These are phyloP conservation scores for Aspergillus neotritici DNA, from an alignment of 2,329 filamentous ascomycete genomes.

Conservation along the genomic window DNA sequence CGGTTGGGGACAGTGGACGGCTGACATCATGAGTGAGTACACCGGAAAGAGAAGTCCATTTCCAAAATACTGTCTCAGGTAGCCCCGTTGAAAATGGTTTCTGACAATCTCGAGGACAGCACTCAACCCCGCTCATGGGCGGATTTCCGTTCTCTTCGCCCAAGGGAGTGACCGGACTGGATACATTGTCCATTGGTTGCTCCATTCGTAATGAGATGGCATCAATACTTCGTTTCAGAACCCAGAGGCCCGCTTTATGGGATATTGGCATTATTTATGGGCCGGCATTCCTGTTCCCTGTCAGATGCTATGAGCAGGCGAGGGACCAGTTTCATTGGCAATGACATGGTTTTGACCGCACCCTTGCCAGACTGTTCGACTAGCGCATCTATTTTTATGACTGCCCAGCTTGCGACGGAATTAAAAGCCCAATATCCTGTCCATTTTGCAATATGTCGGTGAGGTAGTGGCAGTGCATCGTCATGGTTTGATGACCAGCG, in stretches of 20 bases:
- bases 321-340: conserved; percentile 46
- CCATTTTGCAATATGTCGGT: conserved; percentile 37
- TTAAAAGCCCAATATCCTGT: conserved; percentile 35
- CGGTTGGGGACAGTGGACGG: too few relatives aligned
- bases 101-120: conserved; percentile 39
- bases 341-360: conserved; percentile 40
- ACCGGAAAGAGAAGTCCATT: conserved; percentile 18
- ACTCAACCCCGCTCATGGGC: conserved; percentile 37
- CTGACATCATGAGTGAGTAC: neutral
- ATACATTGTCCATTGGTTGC: conserved; percentile 48
- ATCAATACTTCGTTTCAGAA: conserved; percentile 41
- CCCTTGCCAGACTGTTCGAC: conserved; percentile 32
- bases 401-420: conserved; percentile 35
- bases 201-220: conserved; percentile 39
- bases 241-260: conserved; percentile 43
- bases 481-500: conserved; percentile 43
- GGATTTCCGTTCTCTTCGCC: conserved; percentile 43
- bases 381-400: conserved; percentile 33
- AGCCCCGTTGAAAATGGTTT: conserved; percentile 46
- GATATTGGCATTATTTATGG: conserved; percentile 45
- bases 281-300: conserved; percentile 45
- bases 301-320: conserved; percentile 50
- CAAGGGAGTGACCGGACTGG: conserved; percentile 46
- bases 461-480: conserved; percentile 31
- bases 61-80: conserved; percentile 44